phyloP scores from a whole-genome alignment of 352 stramenopile species.

The Phytophthora boehmeriae region DNA sequence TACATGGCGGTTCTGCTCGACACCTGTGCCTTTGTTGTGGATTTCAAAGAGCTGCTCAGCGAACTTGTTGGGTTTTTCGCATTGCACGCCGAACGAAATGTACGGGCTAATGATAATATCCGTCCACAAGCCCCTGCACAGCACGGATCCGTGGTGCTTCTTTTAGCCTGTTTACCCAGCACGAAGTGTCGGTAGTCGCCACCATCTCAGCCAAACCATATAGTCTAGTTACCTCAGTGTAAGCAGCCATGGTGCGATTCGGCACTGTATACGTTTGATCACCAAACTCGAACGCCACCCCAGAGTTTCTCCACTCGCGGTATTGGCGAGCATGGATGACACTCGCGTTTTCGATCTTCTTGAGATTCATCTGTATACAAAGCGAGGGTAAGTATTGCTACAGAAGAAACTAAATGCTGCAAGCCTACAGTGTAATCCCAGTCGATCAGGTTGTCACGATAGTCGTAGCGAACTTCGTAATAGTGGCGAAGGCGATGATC shows the following conservation, averaged over 20 bases:
- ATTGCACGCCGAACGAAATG: conserved; percentile 90
- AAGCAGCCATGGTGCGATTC: conserved; percentile 92
- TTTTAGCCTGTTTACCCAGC: conserved; percentile 50
- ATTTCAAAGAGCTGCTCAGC: conserved; percentile 93
- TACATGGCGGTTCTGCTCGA: conserved; percentile 94
- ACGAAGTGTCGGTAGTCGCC: neutral
- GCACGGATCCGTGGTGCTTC: conserved; percentile 73
- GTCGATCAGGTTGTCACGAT: conserved; percentile 92
- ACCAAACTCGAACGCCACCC: conserved; percentile 95
- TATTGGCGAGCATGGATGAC: conserved; percentile 95
- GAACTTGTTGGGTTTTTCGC: conserved; percentile 68
- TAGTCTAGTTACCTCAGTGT: conserved; percentile 64
- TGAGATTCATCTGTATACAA: conserved; percentile 71
- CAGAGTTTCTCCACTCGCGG: conserved; percentile 90
- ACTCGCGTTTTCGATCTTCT: conserved; percentile 86
- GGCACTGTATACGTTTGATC: conserved; percentile 91
- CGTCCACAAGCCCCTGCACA: conserved; percentile 89
- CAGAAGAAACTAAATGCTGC: neutral
- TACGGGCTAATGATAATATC: conserved; percentile 93
- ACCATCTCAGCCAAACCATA: neutral
- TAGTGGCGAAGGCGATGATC: conserved; percentile 90
- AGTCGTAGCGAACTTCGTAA: conserved; percentile 94
- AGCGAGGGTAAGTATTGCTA: neutral
- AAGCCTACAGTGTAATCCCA: conserved; percentile 93
- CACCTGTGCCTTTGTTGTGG: conserved; percentile 92